Conservation (phyloP, 306 rosid species). For the Inga laurina region DNA sequence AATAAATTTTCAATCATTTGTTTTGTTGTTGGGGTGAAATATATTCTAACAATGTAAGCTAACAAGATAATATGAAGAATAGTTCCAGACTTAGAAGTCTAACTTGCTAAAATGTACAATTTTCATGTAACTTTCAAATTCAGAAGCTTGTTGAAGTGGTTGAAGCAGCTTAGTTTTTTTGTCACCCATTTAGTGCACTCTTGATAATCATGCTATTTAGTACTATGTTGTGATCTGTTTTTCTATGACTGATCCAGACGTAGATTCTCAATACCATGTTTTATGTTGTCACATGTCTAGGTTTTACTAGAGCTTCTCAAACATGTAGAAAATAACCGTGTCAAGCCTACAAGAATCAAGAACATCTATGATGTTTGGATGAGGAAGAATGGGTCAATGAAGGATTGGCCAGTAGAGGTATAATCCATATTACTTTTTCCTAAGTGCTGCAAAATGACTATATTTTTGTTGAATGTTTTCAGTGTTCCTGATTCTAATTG, state of each 20-base stretch:
- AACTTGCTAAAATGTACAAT: neutral
- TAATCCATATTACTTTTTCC: constrained; percentile 11
- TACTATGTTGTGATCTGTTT: constrained; percentile 18
- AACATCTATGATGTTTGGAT: constrained; percentile 68
- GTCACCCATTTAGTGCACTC: neutral
- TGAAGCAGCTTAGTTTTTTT: neutral
- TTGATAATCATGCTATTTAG: neutral
- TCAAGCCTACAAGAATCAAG: constrained; percentile 40
- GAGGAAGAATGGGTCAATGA: constrained; percentile 57
- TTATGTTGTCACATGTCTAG: constrained; percentile 36
- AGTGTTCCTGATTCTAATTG: neutral
- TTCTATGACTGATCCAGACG: constrained; percentile 7
- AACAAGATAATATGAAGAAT: neutral
- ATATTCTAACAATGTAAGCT: neutral
- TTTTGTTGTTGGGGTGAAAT: neutral
- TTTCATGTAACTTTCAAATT: neutral
- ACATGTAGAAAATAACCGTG: constrained; percentile 33
- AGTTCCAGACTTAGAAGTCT: neutral
- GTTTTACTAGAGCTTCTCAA: constrained; percentile 66
- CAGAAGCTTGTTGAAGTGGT: neutral
- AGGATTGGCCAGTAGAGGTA: constrained; percentile 60
- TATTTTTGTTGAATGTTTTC: constrained; percentile 21
- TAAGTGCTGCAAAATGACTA: neutral
- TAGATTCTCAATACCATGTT: constrained; percentile 25
- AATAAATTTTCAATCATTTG: neutral